Evolutionary conservation across 2,329 filamentous ascomycete genomes (phyloP).

Genomic region (Domatiomyces catenatus): DNA sequence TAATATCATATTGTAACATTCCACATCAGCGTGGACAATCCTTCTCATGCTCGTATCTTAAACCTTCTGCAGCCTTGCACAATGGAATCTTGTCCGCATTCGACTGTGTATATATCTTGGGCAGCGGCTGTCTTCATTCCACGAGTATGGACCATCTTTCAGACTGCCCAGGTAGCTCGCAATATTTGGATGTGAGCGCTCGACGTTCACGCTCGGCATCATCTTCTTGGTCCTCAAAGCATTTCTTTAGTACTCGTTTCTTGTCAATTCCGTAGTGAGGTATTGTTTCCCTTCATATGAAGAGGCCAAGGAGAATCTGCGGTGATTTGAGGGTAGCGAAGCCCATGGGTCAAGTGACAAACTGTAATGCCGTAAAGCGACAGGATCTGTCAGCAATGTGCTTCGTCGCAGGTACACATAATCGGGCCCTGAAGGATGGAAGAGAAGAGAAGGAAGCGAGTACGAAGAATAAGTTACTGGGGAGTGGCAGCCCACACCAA

Average conservation of each 20-base stretch:
- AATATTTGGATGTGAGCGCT: slow-evolving; percentile 7
- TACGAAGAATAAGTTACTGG: too few relatives aligned
- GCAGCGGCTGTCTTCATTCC: slow-evolving; percentile 4
- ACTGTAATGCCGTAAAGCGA: too few relatives aligned
- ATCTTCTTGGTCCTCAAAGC: slow-evolving; percentile 3
- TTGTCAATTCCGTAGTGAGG: slow-evolving; percentile 5
- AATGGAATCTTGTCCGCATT: slow-evolving; percentile 2
- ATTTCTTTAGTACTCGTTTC: slow-evolving; percentile 5
- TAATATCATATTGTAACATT: slow-evolving; percentile 8
- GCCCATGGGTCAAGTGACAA: too few relatives aligned
- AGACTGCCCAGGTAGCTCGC: slow-evolving; percentile 5
- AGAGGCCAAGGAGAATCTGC: slow-evolving; percentile 1
- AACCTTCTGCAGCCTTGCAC: slow-evolving; percentile 4
- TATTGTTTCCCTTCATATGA: slow-evolving; percentile 4
- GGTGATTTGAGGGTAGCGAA: slow-evolving; percentile 1
- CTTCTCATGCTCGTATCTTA: slow-evolving; percentile 3
- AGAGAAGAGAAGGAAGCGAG: too few relatives aligned
- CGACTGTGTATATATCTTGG: slow-evolving; percentile 1
- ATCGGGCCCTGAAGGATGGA: too few relatives aligned
- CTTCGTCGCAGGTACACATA: too few relatives aligned
- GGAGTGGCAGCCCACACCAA: too few relatives aligned
- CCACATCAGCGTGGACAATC: slow-evolving; percentile 8
- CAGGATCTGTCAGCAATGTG: too few relatives aligned
- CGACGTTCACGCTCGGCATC: slow-evolving; percentile 5
- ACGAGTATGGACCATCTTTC: slow-evolving; percentile 6